Conservation (phyloP, 805 yeast species). For the Blastobotrys robertii region DNA sequence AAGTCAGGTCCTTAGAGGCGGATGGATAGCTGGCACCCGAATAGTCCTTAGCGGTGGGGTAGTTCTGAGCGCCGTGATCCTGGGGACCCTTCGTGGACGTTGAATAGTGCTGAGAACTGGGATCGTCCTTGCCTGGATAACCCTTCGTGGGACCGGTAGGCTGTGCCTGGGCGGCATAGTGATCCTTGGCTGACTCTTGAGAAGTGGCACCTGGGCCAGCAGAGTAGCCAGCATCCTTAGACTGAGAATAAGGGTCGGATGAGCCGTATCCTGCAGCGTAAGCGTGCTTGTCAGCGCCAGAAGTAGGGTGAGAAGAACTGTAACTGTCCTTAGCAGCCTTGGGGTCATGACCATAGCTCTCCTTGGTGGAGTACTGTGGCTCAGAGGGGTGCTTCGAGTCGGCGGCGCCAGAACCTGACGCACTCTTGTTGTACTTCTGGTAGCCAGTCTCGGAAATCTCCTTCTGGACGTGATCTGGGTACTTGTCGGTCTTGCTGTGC, state of each 20-base stretch:
- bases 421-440: background rate
- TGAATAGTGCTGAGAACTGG: background rate
- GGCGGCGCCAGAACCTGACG: too few species aligned
- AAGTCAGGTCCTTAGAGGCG: background rate
- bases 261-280: too few species aligned
- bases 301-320: too few species aligned
- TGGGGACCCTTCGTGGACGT: background rate
- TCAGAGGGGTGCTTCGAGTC: too few species aligned
- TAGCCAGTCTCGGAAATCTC: too few species aligned
- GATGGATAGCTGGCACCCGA: background rate
- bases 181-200: conserved; percentile 3
- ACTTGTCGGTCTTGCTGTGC: background rate
- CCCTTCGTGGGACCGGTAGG: background rate
- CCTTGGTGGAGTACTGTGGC: too few species aligned
- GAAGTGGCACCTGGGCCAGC: conserved; percentile 7
- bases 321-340: too few species aligned
- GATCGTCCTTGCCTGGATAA: conserved; percentile 1
- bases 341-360: too few species aligned
- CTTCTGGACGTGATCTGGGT: too few species aligned
- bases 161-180: conserved; percentile 4
- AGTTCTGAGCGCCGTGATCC: background rate
- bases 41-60: background rate
- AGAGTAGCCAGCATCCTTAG: background rate
- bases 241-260: background rate
- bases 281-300: too few species aligned